Evolutionary conservation across 345 rosid genomes (phyloP), one percentile per base, ranked within the genome.

Genomic region (Hibiscus syriacus): DNA sequence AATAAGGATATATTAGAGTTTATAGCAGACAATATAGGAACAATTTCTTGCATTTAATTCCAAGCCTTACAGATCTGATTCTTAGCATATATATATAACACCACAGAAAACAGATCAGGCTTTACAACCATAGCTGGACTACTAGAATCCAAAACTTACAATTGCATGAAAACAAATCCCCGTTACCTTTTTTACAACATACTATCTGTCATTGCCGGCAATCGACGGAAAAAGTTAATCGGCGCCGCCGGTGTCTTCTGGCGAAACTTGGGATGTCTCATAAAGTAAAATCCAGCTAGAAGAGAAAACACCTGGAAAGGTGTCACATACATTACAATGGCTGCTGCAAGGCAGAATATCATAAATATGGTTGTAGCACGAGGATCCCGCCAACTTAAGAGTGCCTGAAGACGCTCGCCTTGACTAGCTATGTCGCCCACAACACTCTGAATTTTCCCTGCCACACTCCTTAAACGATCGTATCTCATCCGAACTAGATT

Each of bases 351-450:
- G 75, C 98, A 90, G 70, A 88, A 75, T 10, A 82, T 72, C 78
- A 90, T 65, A 74, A 84, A 95, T 22, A 92, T 74, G 6, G 83
- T 74, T 2, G 98, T 86, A 16, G 98, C 99, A 5, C 98, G 86
- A 13, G 96, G 92, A 80, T 92, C 98, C 48, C 98, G 85, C 99
- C 97, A 95, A 78, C 92, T 90, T 62, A 92, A 72, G 26, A 92
- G 68, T 48, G 89, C 87, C 30, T 84, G 94, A 70, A 88, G 43
- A 72, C 99, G 78, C 74, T 95, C 98, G 38, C 94, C 99, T 75
- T 95, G 99, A 39, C 92, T 78, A 1, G 99, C 99, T 25, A 92
- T 76, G 71, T 95, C 99, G 27, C 99, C 98, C 39, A 87, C 94
- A 34, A 95, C 94, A 7, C 87, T 83, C 77, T 92, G 99, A 64